phyloP scores from a whole-genome alignment of 148 eudicot genomes.

The Chenopodium formosanum region DNA sequence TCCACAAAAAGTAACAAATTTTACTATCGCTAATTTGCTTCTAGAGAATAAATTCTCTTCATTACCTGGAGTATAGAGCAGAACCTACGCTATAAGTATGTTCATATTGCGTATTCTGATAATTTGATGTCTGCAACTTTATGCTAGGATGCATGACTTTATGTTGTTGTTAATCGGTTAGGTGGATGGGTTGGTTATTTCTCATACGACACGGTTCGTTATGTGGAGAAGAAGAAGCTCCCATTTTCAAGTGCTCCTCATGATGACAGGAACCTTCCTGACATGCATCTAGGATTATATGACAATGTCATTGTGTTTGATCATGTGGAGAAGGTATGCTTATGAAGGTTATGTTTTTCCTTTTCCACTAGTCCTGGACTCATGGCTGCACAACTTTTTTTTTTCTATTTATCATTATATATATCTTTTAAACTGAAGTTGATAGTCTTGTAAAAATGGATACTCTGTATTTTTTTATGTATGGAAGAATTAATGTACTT shows the following conservation, averaged over 20 bases:
- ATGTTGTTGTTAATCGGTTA: slow-evolving; percentile 29
- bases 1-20: not conserved
- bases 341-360: slow-evolving; percentile 3
- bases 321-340: slow-evolving; percentile 85
- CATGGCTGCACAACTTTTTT: not conserved
- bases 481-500: not conserved
- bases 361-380: not conserved
- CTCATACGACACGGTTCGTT: slow-evolving; percentile 95
- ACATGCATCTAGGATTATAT: slow-evolving; percentile 87
- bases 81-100: not conserved
- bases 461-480: no score
- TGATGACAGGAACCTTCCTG: slow-evolving; percentile 96
- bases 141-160: not conserved
- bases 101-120: not conserved
- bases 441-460: not conserved
- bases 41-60: not conserved
- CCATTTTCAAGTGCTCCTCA: slow-evolving; percentile 81
- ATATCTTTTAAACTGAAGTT: not conserved
- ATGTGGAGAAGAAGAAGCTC: slow-evolving; percentile 90
- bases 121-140: not conserved
- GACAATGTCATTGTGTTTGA: slow-evolving; percentile 97
- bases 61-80: not conserved
- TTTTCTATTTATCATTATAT: not conserved
- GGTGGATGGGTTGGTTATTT: slow-evolving; percentile 99
- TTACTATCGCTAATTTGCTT: no score